Evolutionary conservation across 495 filamentous ascomycete genomes (phyloP).

Genomic region (Neurospora sp.): DNA sequence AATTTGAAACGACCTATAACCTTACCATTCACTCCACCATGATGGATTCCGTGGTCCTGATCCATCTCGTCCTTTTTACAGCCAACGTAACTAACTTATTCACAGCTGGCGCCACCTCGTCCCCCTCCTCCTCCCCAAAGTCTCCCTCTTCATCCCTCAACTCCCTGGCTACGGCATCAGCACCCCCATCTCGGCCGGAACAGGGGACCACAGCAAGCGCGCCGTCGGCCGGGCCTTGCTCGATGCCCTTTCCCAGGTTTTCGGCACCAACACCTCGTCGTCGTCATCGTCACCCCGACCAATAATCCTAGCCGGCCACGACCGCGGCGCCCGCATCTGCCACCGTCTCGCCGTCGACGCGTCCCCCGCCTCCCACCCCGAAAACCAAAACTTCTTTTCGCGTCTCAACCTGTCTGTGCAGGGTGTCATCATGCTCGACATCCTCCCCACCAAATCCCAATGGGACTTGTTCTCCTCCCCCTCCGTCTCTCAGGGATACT

Average conservation of each 20-base stretch:
- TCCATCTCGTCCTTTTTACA: too few relatives aligned
- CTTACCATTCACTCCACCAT: background rate
- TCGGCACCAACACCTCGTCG: background rate
- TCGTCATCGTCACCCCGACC: constrained; percentile 1
- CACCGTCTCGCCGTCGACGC: constrained; percentile 33
- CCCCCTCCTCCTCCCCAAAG: constrained; percentile 4
- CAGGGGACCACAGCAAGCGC: constrained; percentile 18
- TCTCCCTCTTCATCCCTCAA: constrained; percentile 32
- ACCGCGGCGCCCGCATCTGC: constrained; percentile 37
- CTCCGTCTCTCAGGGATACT: constrained; percentile 19
- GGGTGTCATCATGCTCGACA: constrained; percentile 33
- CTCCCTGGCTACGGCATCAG: constrained; percentile 39
- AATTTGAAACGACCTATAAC: background rate
- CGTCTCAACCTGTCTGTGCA: constrained; percentile 11
- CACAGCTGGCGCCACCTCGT: constrained; percentile 14
- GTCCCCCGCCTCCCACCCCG: background rate
- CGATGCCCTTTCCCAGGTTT: constrained; percentile 15
- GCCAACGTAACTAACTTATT: background rate
- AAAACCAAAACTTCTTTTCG: background rate
- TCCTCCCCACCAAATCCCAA: constrained; percentile 36
- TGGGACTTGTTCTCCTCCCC: constrained; percentile 24
- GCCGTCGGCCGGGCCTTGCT: constrained; percentile 29
- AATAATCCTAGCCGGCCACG: constrained; percentile 33
- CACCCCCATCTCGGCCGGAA: constrained; percentile 9
- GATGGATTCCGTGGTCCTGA: background rate